A percentile compares a stretch with the other conserved stretches of the same genome.
phyloP scores from a whole-genome alignment of 2,329 filamentous ascomycete genomes.

The Akanthomyces dipterigenus region DNA sequence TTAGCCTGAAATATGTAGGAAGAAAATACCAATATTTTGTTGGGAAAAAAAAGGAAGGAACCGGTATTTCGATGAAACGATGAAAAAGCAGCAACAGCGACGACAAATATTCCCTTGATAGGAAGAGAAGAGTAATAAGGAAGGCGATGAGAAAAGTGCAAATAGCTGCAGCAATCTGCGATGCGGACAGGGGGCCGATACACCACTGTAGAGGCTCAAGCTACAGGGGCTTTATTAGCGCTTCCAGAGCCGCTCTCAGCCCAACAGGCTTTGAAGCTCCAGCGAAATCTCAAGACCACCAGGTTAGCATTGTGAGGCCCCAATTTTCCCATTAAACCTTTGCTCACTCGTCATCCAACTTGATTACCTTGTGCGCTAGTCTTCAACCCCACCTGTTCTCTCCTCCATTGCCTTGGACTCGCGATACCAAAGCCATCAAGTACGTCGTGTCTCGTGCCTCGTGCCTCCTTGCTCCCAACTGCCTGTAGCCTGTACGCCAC shows the following conservation, averaged over 20 bases:
- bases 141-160: too few species aligned
- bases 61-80: too few species aligned
- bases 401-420: neutral
- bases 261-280: neutral
- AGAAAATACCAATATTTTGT: too few species aligned
- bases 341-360: neutral
- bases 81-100: too few species aligned
- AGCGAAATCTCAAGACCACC: too few species aligned
- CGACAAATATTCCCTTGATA: too few species aligned
- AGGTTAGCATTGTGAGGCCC: neutral
- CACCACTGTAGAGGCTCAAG: neutral
- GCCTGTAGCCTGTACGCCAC: conserved; percentile 4
- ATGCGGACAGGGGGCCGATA: neutral
- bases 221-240: too few species aligned
- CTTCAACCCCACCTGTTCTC: conserved; percentile 8
- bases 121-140: too few species aligned
- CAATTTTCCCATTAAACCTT: neutral
- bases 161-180: too few species aligned
- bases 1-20: too few species aligned
- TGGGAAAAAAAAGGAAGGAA: too few species aligned
- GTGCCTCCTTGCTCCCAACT: neutral
- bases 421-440: neutral
- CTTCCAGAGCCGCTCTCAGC: too few species aligned
- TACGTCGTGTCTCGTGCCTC: neutral
- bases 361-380: neutral